These are phyloP conservation scores for Haplographium delicatum DNA, from an alignment of 495 filamentous ascomycete genomes.

Conservation along the genomic window DNA sequence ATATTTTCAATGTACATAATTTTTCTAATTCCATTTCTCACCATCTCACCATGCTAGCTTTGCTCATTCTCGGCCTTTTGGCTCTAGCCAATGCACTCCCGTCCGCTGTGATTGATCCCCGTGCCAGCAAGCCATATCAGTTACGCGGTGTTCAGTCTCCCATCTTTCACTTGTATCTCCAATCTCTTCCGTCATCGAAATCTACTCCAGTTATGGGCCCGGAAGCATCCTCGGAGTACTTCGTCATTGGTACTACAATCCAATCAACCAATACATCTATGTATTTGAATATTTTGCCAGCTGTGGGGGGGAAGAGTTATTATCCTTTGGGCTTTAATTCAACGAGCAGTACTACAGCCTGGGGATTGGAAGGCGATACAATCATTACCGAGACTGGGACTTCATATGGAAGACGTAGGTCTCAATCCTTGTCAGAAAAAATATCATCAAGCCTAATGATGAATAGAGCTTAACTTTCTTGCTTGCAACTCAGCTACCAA, in stretches of 20 bases:
- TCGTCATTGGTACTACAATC: slow-evolving; percentile 43
- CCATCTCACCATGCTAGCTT: not conserved
- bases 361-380: slow-evolving; percentile 49
- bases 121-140: slow-evolving; percentile 34
- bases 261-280: slow-evolving; percentile 37
- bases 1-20: slow-evolving; percentile 5
- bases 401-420: slow-evolving; percentile 38
- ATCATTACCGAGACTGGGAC: slow-evolving; percentile 42
- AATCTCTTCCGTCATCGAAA: slow-evolving; percentile 29
- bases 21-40: not conserved
- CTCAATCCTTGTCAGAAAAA: not conserved
- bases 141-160: slow-evolving; percentile 38
- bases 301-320: slow-evolving; percentile 24
- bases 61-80: slow-evolving; percentile 7
- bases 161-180: slow-evolving; percentile 42
- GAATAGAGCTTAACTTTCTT: slow-evolving; percentile 44
- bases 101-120: not conserved
- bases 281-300: slow-evolving; percentile 38
- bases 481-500: slow-evolving; percentile 35
- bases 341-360: slow-evolving; percentile 34
- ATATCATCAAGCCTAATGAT: not conserved
- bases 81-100: slow-evolving; percentile 1
- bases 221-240: slow-evolving; percentile 37
- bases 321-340: slow-evolving; percentile 40
- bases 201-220: slow-evolving; percentile 42